Base-by-base conservation (phyloP, 2,329 filamentous ascomycete species). In the Drechslerella dactyloides region DNA sequence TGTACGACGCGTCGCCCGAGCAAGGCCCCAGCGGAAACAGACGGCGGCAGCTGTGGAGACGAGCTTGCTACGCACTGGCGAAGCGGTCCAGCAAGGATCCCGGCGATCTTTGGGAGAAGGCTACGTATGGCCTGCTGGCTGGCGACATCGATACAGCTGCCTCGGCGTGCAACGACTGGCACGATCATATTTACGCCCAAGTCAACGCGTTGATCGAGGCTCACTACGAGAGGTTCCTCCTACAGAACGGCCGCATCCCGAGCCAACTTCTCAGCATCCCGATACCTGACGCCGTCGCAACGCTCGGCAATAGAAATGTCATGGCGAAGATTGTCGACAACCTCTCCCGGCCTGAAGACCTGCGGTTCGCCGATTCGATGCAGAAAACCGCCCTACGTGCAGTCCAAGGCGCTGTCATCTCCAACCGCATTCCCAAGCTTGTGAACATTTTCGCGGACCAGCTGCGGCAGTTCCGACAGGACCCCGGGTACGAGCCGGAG, bases 71-170 rank as follows among this genome's bases (percentile, higher is more conserved):
- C 78, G 84, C 86, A 19, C 78, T 88, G 53, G 88, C 90, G 57
- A 87, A 89, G 21, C 81, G 80, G 53, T 17, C 33, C n/a, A 63
- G 48, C 53, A 86, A 89, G 56, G 86, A 87, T 1, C 86, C 86
- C 24, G 85, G 85, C 0, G 88, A 90, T 75, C 86, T 89, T 57
- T 93, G 92, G 77, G 92, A 99, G 80, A 86, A 88, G 62, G 94
- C 93, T 17, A 91, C 96, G 0, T 97, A 96, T 78, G 93, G 91
- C 27, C 81, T 97, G 11, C 83, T 99, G n/a, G 89, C 90, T 46
- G 94, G 94, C 55, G 91, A 97, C 77, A 84, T 92, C 55, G 81
- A 85, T 40, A 90, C 89, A 57, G 90, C 96, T n/a, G 30, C 75
- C 52, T 72, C 73, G 74, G 87, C 93, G 42, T 92, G 90, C 78